Conservation (phyloP, 805 yeast species). For the Metschnikowia drakensbergensis region DNA sequence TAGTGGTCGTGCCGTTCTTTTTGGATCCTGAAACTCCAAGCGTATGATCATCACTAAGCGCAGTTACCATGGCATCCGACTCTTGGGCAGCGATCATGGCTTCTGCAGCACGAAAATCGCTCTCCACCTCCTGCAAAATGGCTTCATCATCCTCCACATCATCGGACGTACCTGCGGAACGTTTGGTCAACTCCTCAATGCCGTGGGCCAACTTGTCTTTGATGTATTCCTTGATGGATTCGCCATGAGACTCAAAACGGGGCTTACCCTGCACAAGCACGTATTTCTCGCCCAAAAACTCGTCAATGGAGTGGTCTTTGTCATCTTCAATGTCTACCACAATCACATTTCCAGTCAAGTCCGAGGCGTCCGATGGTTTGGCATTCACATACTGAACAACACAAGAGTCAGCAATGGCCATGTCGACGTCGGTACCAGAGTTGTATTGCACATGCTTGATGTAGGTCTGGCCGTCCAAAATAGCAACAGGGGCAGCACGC, state of each 20-base stretch:
- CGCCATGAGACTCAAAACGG: slow-evolving; percentile 22
- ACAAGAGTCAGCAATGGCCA: slow-evolving; percentile 12
- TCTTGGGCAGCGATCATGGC: slow-evolving; percentile 28
- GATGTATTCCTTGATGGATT: slow-evolving; percentile 22
- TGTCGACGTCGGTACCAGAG: slow-evolving; percentile 15
- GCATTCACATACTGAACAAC: slow-evolving; percentile 10
- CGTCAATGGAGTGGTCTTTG: slow-evolving; percentile 17
- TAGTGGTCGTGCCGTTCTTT: slow-evolving; percentile 5
- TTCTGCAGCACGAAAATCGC: slow-evolving; percentile 33
- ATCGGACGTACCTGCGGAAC: slow-evolving; percentile 11
- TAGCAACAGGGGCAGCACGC: slow-evolving; percentile 1
- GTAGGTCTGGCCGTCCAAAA: slow-evolving; percentile 6
- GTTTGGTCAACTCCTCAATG: slow-evolving; percentile 19
- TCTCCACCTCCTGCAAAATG: slow-evolving; percentile 21
- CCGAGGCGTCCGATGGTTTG: slow-evolving; percentile 1
- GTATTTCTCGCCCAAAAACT: slow-evolving; percentile 15
- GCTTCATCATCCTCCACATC: slow-evolving; percentile 7
- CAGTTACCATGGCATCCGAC: slow-evolving; percentile 20
- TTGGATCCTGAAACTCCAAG: slow-evolving; percentile 3
- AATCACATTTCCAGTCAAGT: slow-evolving; percentile 13
- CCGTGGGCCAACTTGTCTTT: slow-evolving; percentile 24
- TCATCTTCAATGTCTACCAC: slow-evolving; percentile 26
- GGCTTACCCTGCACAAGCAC: slow-evolving; percentile 32
- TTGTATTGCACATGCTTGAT: slow-evolving; percentile 17
- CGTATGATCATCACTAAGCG: slow-evolving; percentile 18